Base-by-base conservation (phyloP, 805 yeast genomes). In the Kodamaea nitidulidarum region DNA sequence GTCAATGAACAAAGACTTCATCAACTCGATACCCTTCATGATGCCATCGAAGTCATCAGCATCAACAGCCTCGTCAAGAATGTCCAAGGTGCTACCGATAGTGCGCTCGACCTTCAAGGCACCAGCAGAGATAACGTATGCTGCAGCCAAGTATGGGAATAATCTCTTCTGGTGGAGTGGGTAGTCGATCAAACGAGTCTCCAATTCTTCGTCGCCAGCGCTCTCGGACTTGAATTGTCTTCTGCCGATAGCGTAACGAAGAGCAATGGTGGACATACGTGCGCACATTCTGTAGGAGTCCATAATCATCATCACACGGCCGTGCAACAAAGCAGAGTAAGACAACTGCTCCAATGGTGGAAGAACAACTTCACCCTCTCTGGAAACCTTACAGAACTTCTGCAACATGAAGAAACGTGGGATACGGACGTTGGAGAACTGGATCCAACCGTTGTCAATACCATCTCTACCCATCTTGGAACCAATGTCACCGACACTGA, bases 401-500 rank as follows among this genome's bases (percentile, higher is more conserved):
- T 81, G 80, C 52, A 90, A 69, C 93, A 90, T 80, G 62, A 74
- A 84, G 56, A 75, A 81, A 45, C 88, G 76, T 40, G 97, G 97
- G 46, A 90, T 84, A 36, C 80, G 73, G 37, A 88, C 96, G 50
- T 81, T 73, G 36, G 84, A 71, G 65, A 85, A 90, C 65, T 88
- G 96, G 54, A 90, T 86, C 96, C 96, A 90, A 39, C 97, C 97
- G 61, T 90, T 90, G 57, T 90, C 97, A 49, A 90, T 85, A 42
- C 95, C 96, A 55, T 88, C 93, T 55, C 96, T 75, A 39, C 97
- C 97, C 95, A 90, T 88, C 66, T 90, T 90, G 47, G 84, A 79
- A 41, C 97, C 97, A 56, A 90, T 87, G 58, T 90, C 97, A 45
- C 97, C 97, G 47, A 88, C 71, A 22, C 85, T 63, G 41, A 90